Base-by-base conservation (phyloP, 345 rosid genomes). In the Pugionium cornutum region DNA sequence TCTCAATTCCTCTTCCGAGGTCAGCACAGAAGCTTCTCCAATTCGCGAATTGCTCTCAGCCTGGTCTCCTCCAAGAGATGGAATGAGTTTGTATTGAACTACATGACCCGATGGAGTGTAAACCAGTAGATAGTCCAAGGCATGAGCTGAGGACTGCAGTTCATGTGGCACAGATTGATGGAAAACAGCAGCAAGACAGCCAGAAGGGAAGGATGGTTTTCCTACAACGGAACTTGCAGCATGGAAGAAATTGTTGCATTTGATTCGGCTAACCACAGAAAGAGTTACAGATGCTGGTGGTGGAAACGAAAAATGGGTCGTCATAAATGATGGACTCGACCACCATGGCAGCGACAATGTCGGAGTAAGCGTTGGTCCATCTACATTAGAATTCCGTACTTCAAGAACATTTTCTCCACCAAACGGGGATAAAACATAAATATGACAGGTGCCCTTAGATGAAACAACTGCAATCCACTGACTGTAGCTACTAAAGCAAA, bases 401-500 rank as follows among this genome's bases (percentile, higher is more conserved):
- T 84, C 91, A 46, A 90, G 92, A 76, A 85, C 89, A 34, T 79
- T 84, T 81, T 84, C 99, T 66, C 99, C 99, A 6, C 99, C 99
- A 74, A 94, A 94, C 6, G 97, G 99, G 41, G 97, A 82, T 44
- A 94, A 77, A 57, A 72, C 89, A 76, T 86, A 94, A 53, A 94
- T 82, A 76, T 94, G 99, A 76, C 92, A 88, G 57, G 99, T 94
- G 4, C 91, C 97, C 75, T 85, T 79, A 41, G 92, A 86, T 41
- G 97, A 84, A 62, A 91, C 86, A 76, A 88, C 79, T 31, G 97
- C 87, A 77, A 94, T 74, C 97, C 99, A 94, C 71, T 94, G 99
- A 58, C 96, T 91, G 71, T 82, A 91, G 68, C 75, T 76, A 76
- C 95, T 91, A 75, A 91, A 95, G 78, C 96, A 81, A 67, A 95